Evolutionary conservation across 2,329 filamentous ascomycete genomes (phyloP), one percentile per base, ranked within the genome.

Genomic region (Colletotrichum orbiculare): DNA sequence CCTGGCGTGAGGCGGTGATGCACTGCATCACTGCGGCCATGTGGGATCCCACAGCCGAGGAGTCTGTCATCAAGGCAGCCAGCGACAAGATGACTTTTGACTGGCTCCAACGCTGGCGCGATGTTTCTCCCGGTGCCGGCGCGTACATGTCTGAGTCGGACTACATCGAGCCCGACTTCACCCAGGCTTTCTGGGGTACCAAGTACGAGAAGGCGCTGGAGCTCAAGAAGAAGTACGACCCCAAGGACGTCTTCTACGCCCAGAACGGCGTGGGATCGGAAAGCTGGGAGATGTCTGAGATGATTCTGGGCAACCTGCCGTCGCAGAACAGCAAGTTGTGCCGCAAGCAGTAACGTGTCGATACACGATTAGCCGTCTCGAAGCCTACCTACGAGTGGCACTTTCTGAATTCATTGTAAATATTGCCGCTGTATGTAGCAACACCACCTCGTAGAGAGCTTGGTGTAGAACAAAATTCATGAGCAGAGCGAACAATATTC

Each of bases 1-100:
- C 82, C 1, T 86, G 83, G 83, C 76, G 84, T 46, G 73, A 76
- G 6, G 76, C 80, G 2, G 71, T 75, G 1, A 70, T 80, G 68
- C 79, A 67, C 35, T 55, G 75, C 45, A 53, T 46, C 79, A 77
- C 74, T 4, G 73, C 70, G 6, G 71, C 70, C 0, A 49, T 71
- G 0, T 8, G 39, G 0, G 79, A 78, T 25, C 46, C 68, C 0
- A 75, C 78, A 0, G 73, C 80, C 4, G 76, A 81, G 54, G 48
- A 70, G 6, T 74, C 76, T 0, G 73, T 76, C 0, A 69, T 73
- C 45, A 67, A 68, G 0, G 68, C 73, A 0, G 73, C 75, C 1
- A 71, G 78, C 0, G 49, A 69, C 1, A 60, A 62, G 0, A 54
- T 82, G 3, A 71, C 77, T 12, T 54, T 57, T 0, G 67, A 70